phyloP scores from a whole-genome alignment of 192 early-diverging fungal species.

The Podila minutissima region DNA sequence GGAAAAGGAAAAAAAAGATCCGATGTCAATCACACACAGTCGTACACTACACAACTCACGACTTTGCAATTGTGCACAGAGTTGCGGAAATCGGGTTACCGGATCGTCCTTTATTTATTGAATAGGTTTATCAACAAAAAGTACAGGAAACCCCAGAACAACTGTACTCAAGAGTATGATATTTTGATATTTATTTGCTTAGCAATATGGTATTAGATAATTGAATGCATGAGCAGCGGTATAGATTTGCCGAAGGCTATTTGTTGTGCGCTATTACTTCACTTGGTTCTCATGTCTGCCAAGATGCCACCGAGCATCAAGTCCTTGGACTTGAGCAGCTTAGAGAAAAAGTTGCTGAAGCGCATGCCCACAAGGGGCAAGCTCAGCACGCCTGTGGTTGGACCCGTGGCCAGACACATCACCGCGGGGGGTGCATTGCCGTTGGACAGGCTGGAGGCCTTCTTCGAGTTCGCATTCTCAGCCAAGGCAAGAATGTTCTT shows the following conservation, averaged over 20 bases:
- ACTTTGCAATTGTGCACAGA: too few species aligned
- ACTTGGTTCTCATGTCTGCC: constrained; percentile 16
- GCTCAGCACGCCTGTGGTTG: constrained; percentile 16
- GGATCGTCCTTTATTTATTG: background rate
- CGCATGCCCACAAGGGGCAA: constrained; percentile 20
- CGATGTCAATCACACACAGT: background rate
- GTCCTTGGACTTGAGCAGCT: constrained; percentile 45
- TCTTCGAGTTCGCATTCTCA: background rate
- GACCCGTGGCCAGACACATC: constrained; percentile 39
- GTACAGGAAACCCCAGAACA: too few species aligned
- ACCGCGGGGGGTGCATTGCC: background rate
- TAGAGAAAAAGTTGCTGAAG: constrained; percentile 23
- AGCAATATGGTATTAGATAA: too few species aligned
- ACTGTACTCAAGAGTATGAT: too few species aligned
- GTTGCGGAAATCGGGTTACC: too few species aligned
- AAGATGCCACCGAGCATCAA: constrained; percentile 25
- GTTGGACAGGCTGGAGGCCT: constrained; percentile 12
- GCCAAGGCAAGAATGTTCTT: constrained; percentile 31
- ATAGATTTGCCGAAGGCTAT: too few species aligned
- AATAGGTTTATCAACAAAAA: background rate
- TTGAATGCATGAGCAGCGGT: too few species aligned
- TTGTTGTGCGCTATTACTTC: too few species aligned
- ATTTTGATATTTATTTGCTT: too few species aligned
- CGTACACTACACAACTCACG: too few species aligned
- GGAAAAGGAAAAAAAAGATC: constrained; percentile 12